Evolutionary conservation across 768 basidiomycete species (phyloP).

Genomic region (Floccularia luteovirens): DNA sequence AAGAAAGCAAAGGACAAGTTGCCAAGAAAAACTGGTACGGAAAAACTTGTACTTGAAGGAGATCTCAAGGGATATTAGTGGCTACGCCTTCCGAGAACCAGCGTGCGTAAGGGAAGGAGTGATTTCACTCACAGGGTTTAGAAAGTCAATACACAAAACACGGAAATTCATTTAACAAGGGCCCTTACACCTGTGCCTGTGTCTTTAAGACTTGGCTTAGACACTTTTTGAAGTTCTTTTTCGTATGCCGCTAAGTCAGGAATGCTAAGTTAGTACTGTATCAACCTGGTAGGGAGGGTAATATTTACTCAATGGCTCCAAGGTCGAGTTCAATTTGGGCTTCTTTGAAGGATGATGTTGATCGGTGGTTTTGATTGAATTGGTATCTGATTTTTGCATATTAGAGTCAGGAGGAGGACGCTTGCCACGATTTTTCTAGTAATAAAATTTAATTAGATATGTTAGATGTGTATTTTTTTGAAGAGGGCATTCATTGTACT

Average conservation of each 20-base stretch:
- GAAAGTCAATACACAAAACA: too few species aligned
- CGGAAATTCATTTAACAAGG: conserved; percentile 16
- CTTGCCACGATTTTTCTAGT: conserved; percentile 50
- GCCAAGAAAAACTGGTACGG: too few species aligned
- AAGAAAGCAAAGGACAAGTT: too few species aligned
- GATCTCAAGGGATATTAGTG: too few species aligned
- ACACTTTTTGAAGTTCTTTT: conserved; percentile 3
- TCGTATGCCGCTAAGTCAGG: conserved; percentile 2
- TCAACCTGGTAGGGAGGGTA: not conserved
- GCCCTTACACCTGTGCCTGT: conserved; percentile 21
- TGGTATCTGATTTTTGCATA: conserved; percentile 6
- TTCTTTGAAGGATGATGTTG: conserved; percentile 38
- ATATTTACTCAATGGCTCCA: not conserved
- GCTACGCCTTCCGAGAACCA: too few species aligned
- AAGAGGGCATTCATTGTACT: conserved; percentile 6
- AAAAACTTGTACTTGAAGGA: too few species aligned
- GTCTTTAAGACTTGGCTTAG: conserved; percentile 14
- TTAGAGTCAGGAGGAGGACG: conserved; percentile 35
- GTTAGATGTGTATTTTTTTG: not conserved
- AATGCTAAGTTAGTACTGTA: not conserved
- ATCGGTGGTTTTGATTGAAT: conserved; percentile 21
- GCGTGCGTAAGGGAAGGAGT: too few species aligned
- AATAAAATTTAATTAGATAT: not conserved
- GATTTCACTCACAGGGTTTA: too few species aligned
- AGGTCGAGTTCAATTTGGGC: not conserved